phyloP scores from a whole-genome alignment of 352 stramenopile genomes.

The Globisporangium spinosum region DNA sequence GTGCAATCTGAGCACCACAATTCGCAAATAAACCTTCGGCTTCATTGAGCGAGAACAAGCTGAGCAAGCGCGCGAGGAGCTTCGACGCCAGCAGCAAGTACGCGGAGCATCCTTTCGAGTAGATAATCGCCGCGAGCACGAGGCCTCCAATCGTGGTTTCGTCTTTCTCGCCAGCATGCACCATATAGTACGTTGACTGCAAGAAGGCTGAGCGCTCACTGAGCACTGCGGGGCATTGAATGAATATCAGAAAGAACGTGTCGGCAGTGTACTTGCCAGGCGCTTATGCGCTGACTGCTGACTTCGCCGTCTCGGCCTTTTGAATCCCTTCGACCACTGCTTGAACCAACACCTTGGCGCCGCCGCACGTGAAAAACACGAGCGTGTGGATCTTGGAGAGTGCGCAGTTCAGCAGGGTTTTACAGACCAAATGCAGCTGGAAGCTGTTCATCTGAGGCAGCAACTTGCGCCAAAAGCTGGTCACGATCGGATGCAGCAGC shows the following conservation, averaged over 20 bases:
- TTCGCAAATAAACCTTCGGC: conserved; percentile 5
- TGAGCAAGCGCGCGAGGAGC: conserved; percentile 18
- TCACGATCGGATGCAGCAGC: conserved; percentile 18
- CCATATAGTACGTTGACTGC: conserved; percentile 22
- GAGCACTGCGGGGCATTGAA: conserved; percentile 13
- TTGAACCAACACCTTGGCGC: background rate
- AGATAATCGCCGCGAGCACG: conserved; percentile 11
- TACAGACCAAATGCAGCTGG: background rate
- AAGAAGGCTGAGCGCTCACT: conserved; percentile 20
- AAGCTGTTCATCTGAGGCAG: conserved; percentile 14
- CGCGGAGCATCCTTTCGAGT: background rate
- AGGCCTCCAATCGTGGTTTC: conserved; percentile 17
- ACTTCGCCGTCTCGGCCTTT: background rate
- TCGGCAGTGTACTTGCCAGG: background rate
- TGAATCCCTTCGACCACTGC: background rate
- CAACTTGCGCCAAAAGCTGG: conserved; percentile 14
- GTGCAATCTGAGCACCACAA: conserved; percentile 16
- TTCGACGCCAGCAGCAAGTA: conserved; percentile 21
- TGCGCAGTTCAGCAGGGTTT: background rate
- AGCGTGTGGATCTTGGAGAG: conserved; percentile 5
- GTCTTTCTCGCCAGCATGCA: conserved; percentile 15
- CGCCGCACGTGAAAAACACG: background rate
- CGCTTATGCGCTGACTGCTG: background rate
- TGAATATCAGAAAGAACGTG: background rate
- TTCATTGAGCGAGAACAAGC: conserved; percentile 19